Evolutionary conservation across 169 alveolate species (phyloP), one percentile per base, ranked within the genome.

Genomic region (Plasmodium vinckei): DNA sequence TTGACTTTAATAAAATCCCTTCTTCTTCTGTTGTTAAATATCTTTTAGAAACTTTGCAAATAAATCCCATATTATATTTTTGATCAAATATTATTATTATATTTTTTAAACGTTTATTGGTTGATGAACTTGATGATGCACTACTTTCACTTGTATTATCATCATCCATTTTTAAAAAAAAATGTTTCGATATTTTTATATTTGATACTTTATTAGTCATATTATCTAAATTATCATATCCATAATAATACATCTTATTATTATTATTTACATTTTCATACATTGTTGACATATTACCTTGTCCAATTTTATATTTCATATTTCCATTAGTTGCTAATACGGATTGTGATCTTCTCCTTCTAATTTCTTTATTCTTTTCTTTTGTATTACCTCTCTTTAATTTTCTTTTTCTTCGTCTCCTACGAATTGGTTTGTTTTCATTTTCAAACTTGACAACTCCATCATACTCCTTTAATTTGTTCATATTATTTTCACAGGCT

Each of bases 151-250:
- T 73, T 13, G 77, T 56, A n/a, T 75, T 69, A 75, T 75, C 88
- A 27, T 75, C 88, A 51, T 75, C 68, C 77, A 75, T 75, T 63
- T 75, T 63, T 51, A 75, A 61, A 44, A 75, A 75, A 27, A 75
- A 75, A 63, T 75, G 71, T 25, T 75, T 75, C 13, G 77, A 63
- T 27, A 75, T 75, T 27, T 75, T 75, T 15, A 75, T 75, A 57
- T 75, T 75, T 5, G 88, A 75, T 10, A 75, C 21, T 63, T 75
- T 75, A 10, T 65, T 64, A 47, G 42, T 57, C 27, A 75, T 27
- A 5, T 46, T 33, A 39, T 75, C 46, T 25, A 63, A 9, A 6
- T 63, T 7, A 21, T 49, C 39, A 47, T 47, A 39, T 47, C n/a
- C 39, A 15, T 57, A 49, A 13, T 57, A 42, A 49, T 19, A 63